Evolutionary conservation across 1,284 basidiomycete genomes (phyloP), one percentile per base, ranked within the genome.

Genomic region (Malassezia caprae): DNA sequence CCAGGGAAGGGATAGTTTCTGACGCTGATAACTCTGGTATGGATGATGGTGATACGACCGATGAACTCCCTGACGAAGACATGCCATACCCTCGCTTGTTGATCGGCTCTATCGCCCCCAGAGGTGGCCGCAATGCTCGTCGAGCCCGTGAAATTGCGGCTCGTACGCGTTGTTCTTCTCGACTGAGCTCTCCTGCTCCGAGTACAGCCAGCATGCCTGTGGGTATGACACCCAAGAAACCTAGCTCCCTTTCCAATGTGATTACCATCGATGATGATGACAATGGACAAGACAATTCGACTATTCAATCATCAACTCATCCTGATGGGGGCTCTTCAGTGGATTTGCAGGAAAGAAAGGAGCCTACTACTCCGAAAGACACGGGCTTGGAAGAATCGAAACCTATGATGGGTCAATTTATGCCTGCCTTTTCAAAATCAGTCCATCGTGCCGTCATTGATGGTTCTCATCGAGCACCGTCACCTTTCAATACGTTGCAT

Each of bases 381-480:
- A 8, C 17, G 1, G 19, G 35, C n/a, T 13, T 15, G 7, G 45
- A 26, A 12, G 23, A 26, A 30, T 28, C 26, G 34, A 68, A 64
- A 23, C 68, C 68, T 8, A 60, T 62, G 49, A 71, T 71, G 69
- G 69, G 69, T 15, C 60, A 62, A 40, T 71, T 71, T 43, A 68
- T 69, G 55, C 69, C 69, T 6, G 64, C 68, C 0, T 61, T 59
- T 4, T 61, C 67, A 35, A 69, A 69, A 49, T 64, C 67, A 11
- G 62, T 71, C 2, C 70, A 73, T 44, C 67, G 72, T 12, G 72
- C 72, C 10, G 71, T 74, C 35, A 69, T 74, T 30, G 70, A 74
- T 43, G 72, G 72, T 1, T 67, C 65, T 5, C 55, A 54, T 27
- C 64, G 66, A 47, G 67, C 71, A 4, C 70, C 71, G 5, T 73